These are phyloP conservation scores for Fennellomyces sp. DNA, from an alignment of 371 early-diverging fungal species.

Conservation along the genomic window DNA sequence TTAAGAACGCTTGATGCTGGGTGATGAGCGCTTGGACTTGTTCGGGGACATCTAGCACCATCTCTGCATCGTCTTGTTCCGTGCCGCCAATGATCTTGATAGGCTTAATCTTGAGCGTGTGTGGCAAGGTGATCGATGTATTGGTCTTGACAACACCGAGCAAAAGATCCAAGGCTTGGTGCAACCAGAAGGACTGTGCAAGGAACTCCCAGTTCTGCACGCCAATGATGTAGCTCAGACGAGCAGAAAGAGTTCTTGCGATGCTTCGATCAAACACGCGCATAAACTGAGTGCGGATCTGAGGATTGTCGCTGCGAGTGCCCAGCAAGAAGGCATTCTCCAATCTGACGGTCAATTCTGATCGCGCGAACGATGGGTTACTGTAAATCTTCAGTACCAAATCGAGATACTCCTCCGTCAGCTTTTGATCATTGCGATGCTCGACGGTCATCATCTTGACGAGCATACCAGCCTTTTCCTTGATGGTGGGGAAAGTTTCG, in stretches of 20 bases:
- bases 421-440: conserved; percentile 61
- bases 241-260: conserved; percentile 60
- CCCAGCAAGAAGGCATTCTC: conserved; percentile 96
- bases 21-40: conserved; percentile 42
- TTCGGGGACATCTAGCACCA: conserved; percentile 31
- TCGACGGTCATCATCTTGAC: conserved; percentile 89
- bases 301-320: conserved; percentile 75
- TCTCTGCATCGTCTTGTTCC: conserved; percentile 6
- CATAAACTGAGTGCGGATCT: conserved; percentile 79
- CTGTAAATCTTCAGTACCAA: conserved; percentile 89
- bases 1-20: conserved; percentile 64
- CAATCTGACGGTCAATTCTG: conserved; percentile 91
- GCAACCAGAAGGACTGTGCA: conserved; percentile 86
- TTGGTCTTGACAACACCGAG: conserved; percentile 67
- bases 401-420: conserved; percentile 82
- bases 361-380: conserved; percentile 75
- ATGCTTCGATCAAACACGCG: conserved; percentile 84
- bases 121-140: conserved; percentile 39
- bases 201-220: conserved; percentile 97
- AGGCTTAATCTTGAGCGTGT: conserved; percentile 55
- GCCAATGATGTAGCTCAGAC: conserved; percentile 89
- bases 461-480: conserved; percentile 92
- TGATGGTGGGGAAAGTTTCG: conserved; percentile 93
- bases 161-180: conserved; percentile 87
- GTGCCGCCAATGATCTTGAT: conserved; percentile 40